phyloP scores from a whole-genome alignment of 306 rosid genomes.

The Chamaecrista fasciculata region DNA sequence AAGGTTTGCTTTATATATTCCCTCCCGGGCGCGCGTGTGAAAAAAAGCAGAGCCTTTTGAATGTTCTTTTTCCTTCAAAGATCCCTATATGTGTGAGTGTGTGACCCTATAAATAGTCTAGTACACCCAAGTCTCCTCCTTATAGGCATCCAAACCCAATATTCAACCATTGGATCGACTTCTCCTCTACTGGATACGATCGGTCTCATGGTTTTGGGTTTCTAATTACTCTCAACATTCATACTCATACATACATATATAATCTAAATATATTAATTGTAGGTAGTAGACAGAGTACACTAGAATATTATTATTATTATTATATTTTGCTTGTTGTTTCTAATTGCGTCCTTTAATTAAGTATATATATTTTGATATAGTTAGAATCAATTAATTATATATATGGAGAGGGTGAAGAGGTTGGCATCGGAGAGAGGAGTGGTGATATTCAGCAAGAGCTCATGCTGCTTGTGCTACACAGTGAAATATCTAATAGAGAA shows the following conservation, averaged over 20 bases:
- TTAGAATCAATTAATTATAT: too few relatives aligned
- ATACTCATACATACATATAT: too few relatives aligned
- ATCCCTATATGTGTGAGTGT: too few relatives aligned
- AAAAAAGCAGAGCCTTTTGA: conserved; percentile 50
- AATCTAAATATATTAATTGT: too few relatives aligned
- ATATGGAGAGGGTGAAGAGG: conserved; percentile 84
- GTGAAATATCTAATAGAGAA: conserved; percentile 70
- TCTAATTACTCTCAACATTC: conserved; percentile 26
- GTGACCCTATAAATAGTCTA: conserved; percentile 82
- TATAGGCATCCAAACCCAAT: conserved; percentile 30
- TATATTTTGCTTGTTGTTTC: too few relatives aligned
- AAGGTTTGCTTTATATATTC: conserved; percentile 25
- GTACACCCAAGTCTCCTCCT: conserved; percentile 38
- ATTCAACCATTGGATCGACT: conserved; percentile 58
- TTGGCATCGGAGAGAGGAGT: conserved; percentile 80
- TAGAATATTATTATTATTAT: too few relatives aligned
- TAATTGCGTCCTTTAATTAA: too few relatives aligned
- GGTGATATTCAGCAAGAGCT: conserved; percentile 93
- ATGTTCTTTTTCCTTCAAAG: conserved; percentile 40
- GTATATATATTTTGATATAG: too few relatives aligned
- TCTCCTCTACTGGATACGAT: conserved; percentile 44
- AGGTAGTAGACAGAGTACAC: too few relatives aligned
- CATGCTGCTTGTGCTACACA: conserved; percentile 88
- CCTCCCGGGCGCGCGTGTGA: conserved; percentile 66
- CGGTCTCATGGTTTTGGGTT: conserved; percentile 48